Conservation (phyloP, 108 stramenopile species). For the Epithemia pelagica region DNA sequence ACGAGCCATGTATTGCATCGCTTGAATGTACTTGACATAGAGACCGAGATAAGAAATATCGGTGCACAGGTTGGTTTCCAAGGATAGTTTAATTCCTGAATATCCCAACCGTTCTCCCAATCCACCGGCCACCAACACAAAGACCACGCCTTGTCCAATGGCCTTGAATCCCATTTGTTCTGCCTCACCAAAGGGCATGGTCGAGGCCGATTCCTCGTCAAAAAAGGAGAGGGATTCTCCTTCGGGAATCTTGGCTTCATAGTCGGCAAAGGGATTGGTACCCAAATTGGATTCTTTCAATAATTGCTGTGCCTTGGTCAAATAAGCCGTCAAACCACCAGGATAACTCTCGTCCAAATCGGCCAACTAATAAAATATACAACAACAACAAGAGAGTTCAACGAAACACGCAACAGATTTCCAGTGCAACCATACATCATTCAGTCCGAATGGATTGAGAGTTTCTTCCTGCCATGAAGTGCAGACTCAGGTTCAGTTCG, state of each 20-base stretch:
- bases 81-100: constrained; percentile 93
- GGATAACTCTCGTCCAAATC: constrained; percentile 90
- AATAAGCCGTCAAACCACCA: constrained; percentile 87
- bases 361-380: constrained; percentile 68
- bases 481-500: too few relatives aligned
- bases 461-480: too few relatives aligned
- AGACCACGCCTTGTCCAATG: constrained; percentile 44
- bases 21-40: constrained; percentile 88
- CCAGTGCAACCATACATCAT: too few relatives aligned
- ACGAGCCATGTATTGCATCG: constrained; percentile 81
- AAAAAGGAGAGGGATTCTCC: constrained; percentile 82
- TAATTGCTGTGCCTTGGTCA: constrained; percentile 78
- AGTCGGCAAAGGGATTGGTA: constrained; percentile 91
- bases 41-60: constrained; percentile 70
- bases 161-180: constrained; percentile 64
- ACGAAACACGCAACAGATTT: background rate
- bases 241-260: constrained; percentile 84
- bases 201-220: constrained; percentile 53
- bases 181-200: constrained; percentile 76
- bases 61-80: constrained; percentile 75
- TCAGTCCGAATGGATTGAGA: too few relatives aligned
- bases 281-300: constrained; percentile 84
- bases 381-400: background rate
- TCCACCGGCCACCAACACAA: constrained; percentile 92
- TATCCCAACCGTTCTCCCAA: constrained; percentile 98